These are phyloP conservation scores for Podospora pseudoanserina DNA, from an alignment of 495 filamentous ascomycete genomes.

Conservation along the genomic window DNA sequence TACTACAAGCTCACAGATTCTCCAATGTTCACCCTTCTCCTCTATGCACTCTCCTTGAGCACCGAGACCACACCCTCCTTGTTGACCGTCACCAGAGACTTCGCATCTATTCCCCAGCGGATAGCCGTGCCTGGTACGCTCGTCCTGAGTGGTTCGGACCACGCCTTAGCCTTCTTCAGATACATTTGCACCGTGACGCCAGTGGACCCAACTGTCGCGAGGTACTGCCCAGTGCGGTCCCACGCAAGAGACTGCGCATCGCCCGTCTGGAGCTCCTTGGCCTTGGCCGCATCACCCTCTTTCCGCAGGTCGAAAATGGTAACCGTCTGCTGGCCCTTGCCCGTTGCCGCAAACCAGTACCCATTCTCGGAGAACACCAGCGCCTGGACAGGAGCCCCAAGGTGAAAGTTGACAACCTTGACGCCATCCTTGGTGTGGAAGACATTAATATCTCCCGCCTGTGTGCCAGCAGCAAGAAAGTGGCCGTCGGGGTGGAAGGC, in stretches of 20 bases:
- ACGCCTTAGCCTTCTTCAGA: slow-evolving; percentile 73
- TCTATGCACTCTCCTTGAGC: slow-evolving; percentile 40
- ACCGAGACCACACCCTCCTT: slow-evolving; percentile 69
- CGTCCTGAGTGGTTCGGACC: slow-evolving; percentile 80
- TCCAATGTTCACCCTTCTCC: neutral
- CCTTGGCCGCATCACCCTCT: slow-evolving; percentile 65
- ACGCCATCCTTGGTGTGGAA: slow-evolving; percentile 75
- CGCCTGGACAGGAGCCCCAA: slow-evolving; percentile 63
- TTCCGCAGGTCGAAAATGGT: slow-evolving; percentile 90
- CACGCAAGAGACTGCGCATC: slow-evolving; percentile 69
- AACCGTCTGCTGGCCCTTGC: slow-evolving; percentile 67
- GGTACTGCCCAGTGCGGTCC: slow-evolving; percentile 95
- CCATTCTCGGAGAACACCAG: slow-evolving; percentile 94
- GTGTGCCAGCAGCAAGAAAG: slow-evolving; percentile 78
- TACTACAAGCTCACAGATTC: slow-evolving; percentile 3
- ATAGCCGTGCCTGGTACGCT: slow-evolving; percentile 70
- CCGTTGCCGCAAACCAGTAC: slow-evolving; percentile 83
- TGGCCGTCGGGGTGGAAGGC: slow-evolving; percentile 95
- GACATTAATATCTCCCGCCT: slow-evolving; percentile 73
- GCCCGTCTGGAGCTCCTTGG: slow-evolving; percentile 80
- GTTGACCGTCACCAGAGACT: slow-evolving; percentile 68
- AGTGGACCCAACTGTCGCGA: slow-evolving; percentile 74
- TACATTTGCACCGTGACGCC: slow-evolving; percentile 87
- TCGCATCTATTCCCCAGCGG: slow-evolving; percentile 72
- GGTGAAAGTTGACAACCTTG: slow-evolving; percentile 65